Conservation (phyloP, 495 filamentous ascomycete species). For the Aspergillus bertholletiae region DNA sequence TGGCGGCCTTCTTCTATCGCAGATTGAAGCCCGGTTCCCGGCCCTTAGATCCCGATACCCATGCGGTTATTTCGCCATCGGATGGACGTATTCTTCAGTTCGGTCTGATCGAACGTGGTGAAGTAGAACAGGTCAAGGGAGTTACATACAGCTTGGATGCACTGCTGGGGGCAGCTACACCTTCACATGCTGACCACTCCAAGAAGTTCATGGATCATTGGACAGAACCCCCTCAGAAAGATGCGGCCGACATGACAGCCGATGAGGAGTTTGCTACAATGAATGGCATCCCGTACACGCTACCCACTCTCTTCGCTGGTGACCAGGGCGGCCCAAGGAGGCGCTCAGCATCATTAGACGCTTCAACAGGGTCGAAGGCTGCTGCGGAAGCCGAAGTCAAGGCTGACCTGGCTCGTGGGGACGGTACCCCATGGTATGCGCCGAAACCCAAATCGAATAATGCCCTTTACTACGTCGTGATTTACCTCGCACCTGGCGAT, state of each 20-base stretch:
- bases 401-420: conserved; percentile 74
- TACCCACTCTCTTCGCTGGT: conserved; percentile 87
- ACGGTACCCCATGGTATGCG: conserved; percentile 71
- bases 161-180: conserved; percentile 66
- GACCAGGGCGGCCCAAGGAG: conserved; percentile 28
- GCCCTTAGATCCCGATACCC: conserved; percentile 77
- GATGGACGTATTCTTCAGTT: conserved; percentile 92
- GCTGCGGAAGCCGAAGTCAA: conserved; percentile 75
- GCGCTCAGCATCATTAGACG: conserved; percentile 50
- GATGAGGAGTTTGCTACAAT: conserved; percentile 93
- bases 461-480: conserved; percentile 87
- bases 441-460: conserved; percentile 55
- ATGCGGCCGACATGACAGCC: conserved; percentile 54
- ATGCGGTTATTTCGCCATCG: conserved; percentile 77
- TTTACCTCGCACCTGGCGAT: conserved; percentile 97
- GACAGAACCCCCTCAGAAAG: conserved; percentile 24
- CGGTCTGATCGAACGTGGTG: conserved; percentile 82
- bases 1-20: conserved; percentile 97
- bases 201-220: conserved; percentile 34
- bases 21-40: conserved; percentile 83
- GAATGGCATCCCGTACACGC: conserved; percentile 95
- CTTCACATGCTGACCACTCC: conserved; percentile 37
- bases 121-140: conserved; percentile 98
- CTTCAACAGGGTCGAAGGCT: conserved; percentile 60
- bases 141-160: conserved; percentile 97